Evolutionary conservation across 768 basidiomycete genomes (phyloP).

Genomic region (Pleurotus pulmonarius): DNA sequence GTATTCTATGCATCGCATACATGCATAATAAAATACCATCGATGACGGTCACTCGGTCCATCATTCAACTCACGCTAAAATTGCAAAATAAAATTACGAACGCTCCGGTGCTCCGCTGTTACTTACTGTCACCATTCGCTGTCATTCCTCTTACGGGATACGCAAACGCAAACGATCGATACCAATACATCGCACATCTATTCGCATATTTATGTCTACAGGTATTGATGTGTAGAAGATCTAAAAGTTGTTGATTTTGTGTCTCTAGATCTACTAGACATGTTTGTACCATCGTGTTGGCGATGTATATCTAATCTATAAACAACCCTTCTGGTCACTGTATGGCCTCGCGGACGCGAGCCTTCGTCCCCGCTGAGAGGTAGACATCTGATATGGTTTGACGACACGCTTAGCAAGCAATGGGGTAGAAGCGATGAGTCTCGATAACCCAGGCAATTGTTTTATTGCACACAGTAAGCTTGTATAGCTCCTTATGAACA

Average conservation of each 20-base stretch:
- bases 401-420: not conserved
- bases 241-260: not conserved
- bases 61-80: not conserved
- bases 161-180: not conserved
- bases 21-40: not conserved
- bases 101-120: not conserved
- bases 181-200: not conserved
- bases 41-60: not conserved
- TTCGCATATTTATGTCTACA: not conserved
- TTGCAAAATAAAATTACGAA: not conserved
- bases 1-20: not conserved
- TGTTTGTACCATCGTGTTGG: not conserved
- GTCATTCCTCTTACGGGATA: not conserved
- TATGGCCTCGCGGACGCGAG: not conserved
- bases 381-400: not conserved
- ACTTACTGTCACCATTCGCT: not conserved
- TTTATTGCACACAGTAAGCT: not conserved
- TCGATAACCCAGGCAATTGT: not conserved
- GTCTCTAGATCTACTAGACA: not conserved
- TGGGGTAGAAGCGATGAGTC: not conserved
- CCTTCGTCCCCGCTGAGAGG: not conserved
- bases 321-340: not conserved
- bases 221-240: not conserved
- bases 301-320: not conserved
- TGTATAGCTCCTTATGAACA: not conserved